Conservation (phyloP, 2,329 filamentous ascomycete species). For the Torrubiellomyces zombiae region DNA sequence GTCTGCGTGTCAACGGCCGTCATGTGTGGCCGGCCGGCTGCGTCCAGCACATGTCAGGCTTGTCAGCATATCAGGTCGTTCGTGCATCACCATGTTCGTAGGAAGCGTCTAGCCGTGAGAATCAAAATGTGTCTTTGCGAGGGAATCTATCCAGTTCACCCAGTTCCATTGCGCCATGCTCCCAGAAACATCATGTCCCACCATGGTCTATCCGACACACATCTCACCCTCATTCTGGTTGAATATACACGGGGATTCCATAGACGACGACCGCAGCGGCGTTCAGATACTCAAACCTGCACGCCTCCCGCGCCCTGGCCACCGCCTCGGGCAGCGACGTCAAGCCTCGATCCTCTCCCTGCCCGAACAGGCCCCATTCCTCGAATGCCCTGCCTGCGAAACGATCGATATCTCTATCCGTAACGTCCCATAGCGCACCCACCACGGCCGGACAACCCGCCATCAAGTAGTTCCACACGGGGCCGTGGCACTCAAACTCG, state of each 20-base stretch:
- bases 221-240: conserved; percentile 11
- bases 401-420: conserved; percentile 90
- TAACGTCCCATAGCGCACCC: conserved; percentile 94
- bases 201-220: background rate
- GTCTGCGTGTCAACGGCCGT: no score
- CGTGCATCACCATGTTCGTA: no score
- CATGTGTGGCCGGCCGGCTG: no score
- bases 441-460: conserved; percentile 76
- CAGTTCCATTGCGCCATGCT: no score
- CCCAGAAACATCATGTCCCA: no score
- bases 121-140: no score
- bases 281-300: conserved; percentile 79
- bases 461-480: conserved; percentile 81
- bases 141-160: no score
- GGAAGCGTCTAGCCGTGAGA: no score
- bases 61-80: no score
- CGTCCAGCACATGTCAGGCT: no score
- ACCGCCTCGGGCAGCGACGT: conserved; percentile 65
- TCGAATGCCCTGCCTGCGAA: conserved; percentile 69
- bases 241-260: conserved; percentile 82
- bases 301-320: conserved; percentile 55
- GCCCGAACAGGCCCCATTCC: conserved; percentile 61
- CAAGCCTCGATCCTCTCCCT: conserved; percentile 15
- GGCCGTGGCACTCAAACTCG: conserved; percentile 80
- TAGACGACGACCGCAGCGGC: conserved; percentile 89